Percentiles rank a stretch among this genome's conserved stretches.
These are phyloP conservation scores for Mrakiaceae sp. DNA, from an alignment of 1,284 basidiomycete genomes.

Conservation along the genomic window DNA sequence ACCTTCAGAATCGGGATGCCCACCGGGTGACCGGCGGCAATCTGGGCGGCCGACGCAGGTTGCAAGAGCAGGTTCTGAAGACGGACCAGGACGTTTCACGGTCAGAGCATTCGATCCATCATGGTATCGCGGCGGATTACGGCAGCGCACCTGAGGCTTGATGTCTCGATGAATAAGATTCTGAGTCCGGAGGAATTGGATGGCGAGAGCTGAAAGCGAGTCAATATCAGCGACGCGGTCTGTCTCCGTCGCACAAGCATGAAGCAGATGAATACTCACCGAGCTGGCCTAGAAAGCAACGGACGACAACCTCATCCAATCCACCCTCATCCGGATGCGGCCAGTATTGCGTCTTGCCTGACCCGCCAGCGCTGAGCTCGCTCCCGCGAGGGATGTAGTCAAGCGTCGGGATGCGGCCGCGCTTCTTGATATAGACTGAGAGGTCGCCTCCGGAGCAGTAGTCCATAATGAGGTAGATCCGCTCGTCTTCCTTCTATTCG, in stretches of 20 bases:
- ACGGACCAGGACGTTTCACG: background rate
- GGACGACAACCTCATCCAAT: slow-evolving; percentile 77
- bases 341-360: slow-evolving; percentile 44
- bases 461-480: slow-evolving; percentile 98
- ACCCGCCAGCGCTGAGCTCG: too few species aligned
- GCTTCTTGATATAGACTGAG: slow-evolving; percentile 89
- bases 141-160: slow-evolving; percentile 69
- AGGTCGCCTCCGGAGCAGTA: slow-evolving; percentile 93
- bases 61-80: slow-evolving; percentile 75
- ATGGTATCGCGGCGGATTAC: background rate
- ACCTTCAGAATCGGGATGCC: slow-evolving; percentile 92
- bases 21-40: slow-evolving; percentile 72
- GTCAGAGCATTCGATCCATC: background rate
- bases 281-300: slow-evolving; percentile 86
- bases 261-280: slow-evolving; percentile 42
- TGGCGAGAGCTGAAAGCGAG: slow-evolving; percentile 56
- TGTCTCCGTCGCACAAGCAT: background rate
- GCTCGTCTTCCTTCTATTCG: slow-evolving; percentile 68
- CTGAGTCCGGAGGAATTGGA: slow-evolving; percentile 79
- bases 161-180: slow-evolving; percentile 95
- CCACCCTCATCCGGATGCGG: slow-evolving; percentile 85
- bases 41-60: slow-evolving; percentile 65
- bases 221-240: background rate
- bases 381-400: slow-evolving; percentile 51
- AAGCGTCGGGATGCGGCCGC: slow-evolving; percentile 70